Base-by-base conservation (phyloP, 129 eudicot genomes). In the Sambucus nigra region DNA sequence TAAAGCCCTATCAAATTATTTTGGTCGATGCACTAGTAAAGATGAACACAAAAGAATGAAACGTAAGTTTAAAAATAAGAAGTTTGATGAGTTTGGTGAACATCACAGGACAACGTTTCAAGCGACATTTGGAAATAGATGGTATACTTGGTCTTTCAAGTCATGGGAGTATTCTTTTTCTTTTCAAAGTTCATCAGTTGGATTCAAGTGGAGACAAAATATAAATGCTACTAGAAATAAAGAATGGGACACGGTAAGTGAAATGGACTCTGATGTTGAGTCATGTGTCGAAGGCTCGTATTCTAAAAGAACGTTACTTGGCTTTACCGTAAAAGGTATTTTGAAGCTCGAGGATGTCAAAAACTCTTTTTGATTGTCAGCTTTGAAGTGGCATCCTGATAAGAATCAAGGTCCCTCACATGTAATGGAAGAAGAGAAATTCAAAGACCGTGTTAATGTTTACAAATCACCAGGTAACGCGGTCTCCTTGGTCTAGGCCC, bases 361-460 rank as follows among this genome's bases (percentile, higher is more conserved):
- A 75, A 63, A 82, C 61, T 95, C 99, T 55, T 91, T 82, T 50
- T 89, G 88, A 53, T 80, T 75, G 73, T 74, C 98, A 5, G 98
- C 98, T 57, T 67, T 91, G 51, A 91, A 79, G 63, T 91, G 98
- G 98, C 98, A 91, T 78, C 98, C 98, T 28, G 98, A 91, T 64
- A 82, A 76, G 74, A 86, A 91, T 75, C 94, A 82, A 74, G 89
- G 94, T 55, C 74, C 86, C 25, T 66, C 87, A 53, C 81, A 77
- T 87, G 96, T 80, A 41, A 51, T 56, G 19, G 95, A 89, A 2
- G 98, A 82, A 77, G 95, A 91, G 72, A 91, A 79, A 72, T 91
- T 91, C 68, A 91, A 91, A 76, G 68, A 39, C 14, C 86, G 98
- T 25, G 87, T 67, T 22, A 66, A 47, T 39, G 95, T 95, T 25